These are phyloP conservation scores for Trichoderma koningii DNA, from an alignment of 2,329 filamentous ascomycete species.

Conservation along the genomic window DNA sequence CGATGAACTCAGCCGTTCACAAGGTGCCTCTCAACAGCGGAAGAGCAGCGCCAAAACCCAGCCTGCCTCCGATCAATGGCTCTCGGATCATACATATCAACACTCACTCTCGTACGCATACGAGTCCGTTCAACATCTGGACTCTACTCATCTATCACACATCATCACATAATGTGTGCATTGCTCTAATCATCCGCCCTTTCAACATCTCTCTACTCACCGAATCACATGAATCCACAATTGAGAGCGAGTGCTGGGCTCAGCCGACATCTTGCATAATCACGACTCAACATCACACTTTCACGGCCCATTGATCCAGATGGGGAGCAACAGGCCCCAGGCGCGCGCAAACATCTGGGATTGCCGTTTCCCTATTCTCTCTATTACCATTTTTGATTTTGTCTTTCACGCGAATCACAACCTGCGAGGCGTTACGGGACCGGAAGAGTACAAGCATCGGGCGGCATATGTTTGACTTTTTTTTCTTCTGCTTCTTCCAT, in stretches of 20 bases:
- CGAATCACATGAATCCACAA: constrained; percentile 6
- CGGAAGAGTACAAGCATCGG: constrained; percentile 22
- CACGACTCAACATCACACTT: not conserved
- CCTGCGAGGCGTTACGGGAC: constrained; percentile 27
- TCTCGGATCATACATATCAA: not conserved
- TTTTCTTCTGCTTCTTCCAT: constrained; percentile 7
- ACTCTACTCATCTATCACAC: not conserved
- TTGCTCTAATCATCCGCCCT: not conserved
- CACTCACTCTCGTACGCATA: not conserved
- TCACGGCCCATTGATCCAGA: constrained; percentile 23
- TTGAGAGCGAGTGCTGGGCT: constrained; percentile 16
- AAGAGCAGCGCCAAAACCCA: not conserved
- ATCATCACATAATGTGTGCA: not conserved
- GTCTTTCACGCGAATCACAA: constrained; percentile 17
- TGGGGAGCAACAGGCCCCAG: constrained; percentile 27
- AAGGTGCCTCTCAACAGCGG: not conserved
- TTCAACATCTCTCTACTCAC: constrained; percentile 8
- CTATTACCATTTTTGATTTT: not conserved
- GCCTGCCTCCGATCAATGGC: not conserved
- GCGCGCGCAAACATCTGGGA: constrained; percentile 24
- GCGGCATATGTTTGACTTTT: constrained; percentile 16
- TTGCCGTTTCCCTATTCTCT: not conserved
- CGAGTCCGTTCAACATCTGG: not conserved
- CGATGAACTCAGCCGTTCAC: constrained; percentile 21
- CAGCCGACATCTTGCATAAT: constrained; percentile 16